Evolutionary conservation across 805 yeast genomes (phyloP).

Genomic region (Saccharomycopsis babjevae): DNA sequence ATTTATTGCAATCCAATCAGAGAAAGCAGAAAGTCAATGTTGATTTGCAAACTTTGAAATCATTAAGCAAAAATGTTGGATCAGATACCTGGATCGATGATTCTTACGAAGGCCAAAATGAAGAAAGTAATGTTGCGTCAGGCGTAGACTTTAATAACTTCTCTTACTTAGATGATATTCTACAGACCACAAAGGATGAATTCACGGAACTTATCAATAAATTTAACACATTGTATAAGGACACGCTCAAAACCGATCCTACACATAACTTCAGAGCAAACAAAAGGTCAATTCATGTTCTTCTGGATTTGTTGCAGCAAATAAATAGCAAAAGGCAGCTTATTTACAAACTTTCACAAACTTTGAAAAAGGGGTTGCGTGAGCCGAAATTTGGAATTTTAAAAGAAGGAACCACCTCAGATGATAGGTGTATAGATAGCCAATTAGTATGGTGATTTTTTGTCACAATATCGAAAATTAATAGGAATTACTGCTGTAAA

Average conservation of each 20-base stretch:
- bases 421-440: not conserved
- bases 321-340: constrained; percentile 13
- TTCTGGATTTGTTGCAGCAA: constrained; percentile 3
- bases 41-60: constrained; percentile 5
- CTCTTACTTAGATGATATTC: not conserved
- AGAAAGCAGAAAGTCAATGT: not conserved
- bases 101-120: not conserved
- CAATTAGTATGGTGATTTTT: constrained; percentile 1
- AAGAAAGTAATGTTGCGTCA: not conserved
- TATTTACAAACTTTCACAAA: constrained; percentile 4
- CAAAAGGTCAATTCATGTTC: constrained; percentile 8
- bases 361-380: not conserved
- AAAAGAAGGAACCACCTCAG: not conserved
- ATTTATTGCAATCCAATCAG: not conserved
- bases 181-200: constrained; percentile 7
- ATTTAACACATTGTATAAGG: not conserved
- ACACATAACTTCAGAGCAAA: constrained; percentile 2
- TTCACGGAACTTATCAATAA: constrained; percentile 3
- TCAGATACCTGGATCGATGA: constrained; percentile 12
- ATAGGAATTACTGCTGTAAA: not conserved
- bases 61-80: not conserved
- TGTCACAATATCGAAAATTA: not conserved
- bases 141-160: not conserved
- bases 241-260: constrained; percentile 2
- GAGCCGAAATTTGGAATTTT: not conserved